Percentiles rank a stretch among this genome's conserved stretches.
phyloP scores from a whole-genome alignment of 768 basidiomycete species.

The Tricholoma bakamatsutake region DNA sequence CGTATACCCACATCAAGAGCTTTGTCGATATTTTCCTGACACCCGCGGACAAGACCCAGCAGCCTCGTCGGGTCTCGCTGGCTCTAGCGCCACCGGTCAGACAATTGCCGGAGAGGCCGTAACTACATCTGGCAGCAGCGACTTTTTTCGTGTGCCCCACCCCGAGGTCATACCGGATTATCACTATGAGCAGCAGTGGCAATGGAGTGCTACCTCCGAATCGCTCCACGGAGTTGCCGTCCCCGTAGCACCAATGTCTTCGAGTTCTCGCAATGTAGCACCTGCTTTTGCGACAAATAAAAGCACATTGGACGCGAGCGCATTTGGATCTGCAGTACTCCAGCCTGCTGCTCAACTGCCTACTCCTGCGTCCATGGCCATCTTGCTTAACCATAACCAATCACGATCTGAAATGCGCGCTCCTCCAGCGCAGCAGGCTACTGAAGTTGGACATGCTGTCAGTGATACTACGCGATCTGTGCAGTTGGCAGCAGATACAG shows the following conservation, averaged over 20 bases:
- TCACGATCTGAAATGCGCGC: slow-evolving; percentile 25
- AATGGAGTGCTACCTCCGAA: slow-evolving; percentile 16
- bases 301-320: slow-evolving; percentile 12
- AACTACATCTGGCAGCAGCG: slow-evolving; percentile 13
- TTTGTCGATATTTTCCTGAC: slow-evolving; percentile 33
- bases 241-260: background rate
- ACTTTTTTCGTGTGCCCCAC: slow-evolving; percentile 18
- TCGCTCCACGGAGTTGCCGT: slow-evolving; percentile 26
- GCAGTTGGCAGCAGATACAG: background rate
- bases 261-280: background rate
- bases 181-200: slow-evolving; percentile 25
- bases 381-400: slow-evolving; percentile 31
- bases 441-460: background rate
- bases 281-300: slow-evolving; percentile 21
- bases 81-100: slow-evolving; percentile 37
- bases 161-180: slow-evolving; percentile 37
- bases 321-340: slow-evolving; percentile 20
- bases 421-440: slow-evolving; percentile 1
- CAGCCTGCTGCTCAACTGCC: slow-evolving; percentile 36
- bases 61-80: slow-evolving; percentile 26
- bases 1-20: slow-evolving; percentile 37
- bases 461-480: background rate
- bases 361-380: slow-evolving; percentile 43
- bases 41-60: slow-evolving; percentile 30
- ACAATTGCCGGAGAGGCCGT: slow-evolving; percentile 33